Percentiles rank a stretch among this genome's conserved stretches.
Evolutionary conservation across 495 filamentous ascomycete species (phyloP).

Genomic region (Lichenothelia convexa): DNA sequence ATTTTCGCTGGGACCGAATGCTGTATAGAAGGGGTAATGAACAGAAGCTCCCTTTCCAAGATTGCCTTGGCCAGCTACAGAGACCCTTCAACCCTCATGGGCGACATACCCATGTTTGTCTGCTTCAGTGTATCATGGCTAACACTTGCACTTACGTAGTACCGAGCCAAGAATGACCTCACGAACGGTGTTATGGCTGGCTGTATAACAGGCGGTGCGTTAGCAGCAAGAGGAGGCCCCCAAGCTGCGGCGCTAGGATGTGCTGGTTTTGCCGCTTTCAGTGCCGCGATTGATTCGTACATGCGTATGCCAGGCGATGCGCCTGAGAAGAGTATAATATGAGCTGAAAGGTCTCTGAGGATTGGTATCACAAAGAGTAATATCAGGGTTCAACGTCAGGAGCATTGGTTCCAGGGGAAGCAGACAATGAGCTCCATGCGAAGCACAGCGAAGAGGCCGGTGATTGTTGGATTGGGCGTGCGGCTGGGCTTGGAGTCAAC

Average conservation of each 20-base stretch:
- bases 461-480: no score
- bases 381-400: no score
- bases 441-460: no score
- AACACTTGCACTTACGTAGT: slow-evolving; percentile 10
- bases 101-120: background rate
- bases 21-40: slow-evolving; percentile 65
- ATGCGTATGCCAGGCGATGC: slow-evolving; percentile 29
- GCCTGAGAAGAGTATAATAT: slow-evolving; percentile 10
- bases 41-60: no score
- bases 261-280: slow-evolving; percentile 89
- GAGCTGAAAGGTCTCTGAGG: no score
- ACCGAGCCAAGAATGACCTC: slow-evolving; percentile 84
- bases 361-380: no score
- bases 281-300: slow-evolving; percentile 83
- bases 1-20: slow-evolving; percentile 89
- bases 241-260: slow-evolving; percentile 81
- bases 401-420: no score
- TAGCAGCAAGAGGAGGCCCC: slow-evolving; percentile 72
- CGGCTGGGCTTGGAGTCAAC: no score
- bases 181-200: slow-evolving; percentile 75
- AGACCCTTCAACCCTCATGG: background rate
- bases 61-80: background rate
- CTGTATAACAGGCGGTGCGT: slow-evolving; percentile 75
- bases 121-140: background rate
- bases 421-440: no score